Percentiles rank a stretch among this genome's conserved stretches.
These are phyloP conservation scores for Fusarium sp. DNA, from an alignment of 2,329 filamentous ascomycete genomes.

Conservation along the genomic window DNA sequence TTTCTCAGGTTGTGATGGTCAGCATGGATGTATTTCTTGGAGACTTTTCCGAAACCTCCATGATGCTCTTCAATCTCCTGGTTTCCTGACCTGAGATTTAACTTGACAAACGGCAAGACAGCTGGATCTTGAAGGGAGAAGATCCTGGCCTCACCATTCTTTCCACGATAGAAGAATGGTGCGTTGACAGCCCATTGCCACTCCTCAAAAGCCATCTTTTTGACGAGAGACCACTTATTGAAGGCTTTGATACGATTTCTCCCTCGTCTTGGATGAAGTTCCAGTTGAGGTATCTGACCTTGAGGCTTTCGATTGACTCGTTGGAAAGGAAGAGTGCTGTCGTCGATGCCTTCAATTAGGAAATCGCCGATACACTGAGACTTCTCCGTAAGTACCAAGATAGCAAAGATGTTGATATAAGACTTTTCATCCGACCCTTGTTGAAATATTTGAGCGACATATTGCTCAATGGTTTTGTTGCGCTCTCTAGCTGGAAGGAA, in stretches of 20 bases:
- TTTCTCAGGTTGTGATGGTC: conserved; percentile 11
- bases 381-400: conserved; percentile 7
- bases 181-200: conserved; percentile 21
- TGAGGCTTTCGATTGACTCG: neutral
- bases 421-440: neutral
- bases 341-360: conserved; percentile 3
- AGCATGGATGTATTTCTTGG: conserved; percentile 6
- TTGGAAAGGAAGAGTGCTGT: conserved; percentile 1
- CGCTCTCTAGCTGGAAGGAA: neutral
- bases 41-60: conserved; percentile 14
- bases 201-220: too few species aligned
- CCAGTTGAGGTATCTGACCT: neutral
- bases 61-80: conserved; percentile 1
- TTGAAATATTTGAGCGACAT: neutral
- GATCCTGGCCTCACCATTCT: neutral
- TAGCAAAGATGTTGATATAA: conserved; percentile 10
- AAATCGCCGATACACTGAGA: conserved; percentile 4
- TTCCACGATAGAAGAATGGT: conserved; percentile 14
- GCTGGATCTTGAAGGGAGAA: neutral
- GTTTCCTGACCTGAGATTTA: neutral
- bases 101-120: neutral
- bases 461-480: neutral
- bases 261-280: neutral
- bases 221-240: too few species aligned
- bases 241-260: neutral